Evolutionary conservation across 768 basidiomycete genomes (phyloP).

Genomic region (Pleurotus giganteus): DNA sequence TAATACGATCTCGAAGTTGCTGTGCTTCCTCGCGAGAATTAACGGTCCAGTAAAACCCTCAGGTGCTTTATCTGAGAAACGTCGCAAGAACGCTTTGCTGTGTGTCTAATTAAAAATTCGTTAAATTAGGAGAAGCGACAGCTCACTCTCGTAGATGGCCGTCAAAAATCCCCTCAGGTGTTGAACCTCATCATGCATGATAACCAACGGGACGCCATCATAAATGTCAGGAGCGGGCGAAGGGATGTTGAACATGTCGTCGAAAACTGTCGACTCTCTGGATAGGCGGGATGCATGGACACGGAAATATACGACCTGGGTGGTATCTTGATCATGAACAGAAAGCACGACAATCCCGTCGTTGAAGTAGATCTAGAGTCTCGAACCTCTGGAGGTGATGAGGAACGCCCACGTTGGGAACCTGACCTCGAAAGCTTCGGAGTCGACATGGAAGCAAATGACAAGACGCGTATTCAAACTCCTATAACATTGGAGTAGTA

Average conservation of each 20-base stretch:
- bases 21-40: too few species aligned
- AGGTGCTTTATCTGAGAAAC: too few species aligned
- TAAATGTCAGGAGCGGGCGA: slow-evolving; percentile 3
- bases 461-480: too few species aligned
- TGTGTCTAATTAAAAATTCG: too few species aligned
- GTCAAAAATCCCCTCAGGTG: slow-evolving; percentile 12
- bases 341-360: slow-evolving; percentile 14
- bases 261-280: slow-evolving; percentile 12
- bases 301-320: slow-evolving; percentile 9
- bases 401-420: too few species aligned
- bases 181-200: slow-evolving; percentile 10
- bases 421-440: too few species aligned
- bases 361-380: slow-evolving; percentile 8
- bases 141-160: slow-evolving; percentile 6
- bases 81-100: too few species aligned
- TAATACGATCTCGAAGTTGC: too few species aligned
- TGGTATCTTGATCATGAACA: neutral
- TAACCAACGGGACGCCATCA: slow-evolving; percentile 14
- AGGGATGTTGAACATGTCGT: slow-evolving; percentile 13
- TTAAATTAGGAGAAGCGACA: too few species aligned
- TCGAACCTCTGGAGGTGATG: neutral
- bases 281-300: slow-evolving; percentile 13
- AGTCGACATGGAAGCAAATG: too few species aligned
- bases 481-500: too few species aligned
- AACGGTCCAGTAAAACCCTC: too few species aligned